A percentile compares a stretch with the other conserved stretches of the same genome.
phyloP scores from a whole-genome alignment of 371 early-diverging fungal genomes.

The Dichotomocladium elegans region DNA sequence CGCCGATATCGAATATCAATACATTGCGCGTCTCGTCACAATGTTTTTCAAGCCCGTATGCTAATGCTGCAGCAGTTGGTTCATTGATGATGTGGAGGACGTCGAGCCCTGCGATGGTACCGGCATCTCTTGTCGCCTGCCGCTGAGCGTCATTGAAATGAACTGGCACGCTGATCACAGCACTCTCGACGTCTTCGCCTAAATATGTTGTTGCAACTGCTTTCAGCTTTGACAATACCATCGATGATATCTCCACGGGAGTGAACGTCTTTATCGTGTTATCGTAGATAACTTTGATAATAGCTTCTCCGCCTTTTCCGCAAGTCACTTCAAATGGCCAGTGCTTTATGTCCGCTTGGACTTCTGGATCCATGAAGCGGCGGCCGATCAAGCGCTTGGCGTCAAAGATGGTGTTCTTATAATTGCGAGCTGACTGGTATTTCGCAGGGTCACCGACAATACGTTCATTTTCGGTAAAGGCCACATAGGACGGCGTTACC shows the following conservation, averaged over 20 bases:
- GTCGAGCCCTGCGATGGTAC: slow-evolving; percentile 71
- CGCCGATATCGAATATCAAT: slow-evolving; percentile 92
- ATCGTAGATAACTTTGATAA: slow-evolving; percentile 70
- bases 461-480: slow-evolving; percentile 85
- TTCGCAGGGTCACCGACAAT: slow-evolving; percentile 95
- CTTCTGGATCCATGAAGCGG: slow-evolving; percentile 77
- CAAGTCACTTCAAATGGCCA: slow-evolving; percentile 84
- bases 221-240: slow-evolving; percentile 87
- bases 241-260: slow-evolving; percentile 84
- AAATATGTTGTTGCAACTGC: slow-evolving; percentile 85
- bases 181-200: slow-evolving; percentile 70
- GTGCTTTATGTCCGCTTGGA: slow-evolving; percentile 76
- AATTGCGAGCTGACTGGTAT: slow-evolving; percentile 82
- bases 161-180: slow-evolving; percentile 82
- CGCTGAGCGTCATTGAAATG: slow-evolving; percentile 78
- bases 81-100: slow-evolving; percentile 88
- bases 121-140: slow-evolving; percentile 83
- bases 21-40: slow-evolving; percentile 74
- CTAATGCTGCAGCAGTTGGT: slow-evolving; percentile 92
- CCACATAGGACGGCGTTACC: slow-evolving; percentile 98
- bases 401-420: slow-evolving; percentile 85
- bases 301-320: slow-evolving; percentile 84
- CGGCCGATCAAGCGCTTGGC: slow-evolving; percentile 94
- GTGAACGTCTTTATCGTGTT: slow-evolving; percentile 76
- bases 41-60: slow-evolving; percentile 83